Conservation (phyloP, 345 rosid genomes). For the Salix caprea region DNA sequence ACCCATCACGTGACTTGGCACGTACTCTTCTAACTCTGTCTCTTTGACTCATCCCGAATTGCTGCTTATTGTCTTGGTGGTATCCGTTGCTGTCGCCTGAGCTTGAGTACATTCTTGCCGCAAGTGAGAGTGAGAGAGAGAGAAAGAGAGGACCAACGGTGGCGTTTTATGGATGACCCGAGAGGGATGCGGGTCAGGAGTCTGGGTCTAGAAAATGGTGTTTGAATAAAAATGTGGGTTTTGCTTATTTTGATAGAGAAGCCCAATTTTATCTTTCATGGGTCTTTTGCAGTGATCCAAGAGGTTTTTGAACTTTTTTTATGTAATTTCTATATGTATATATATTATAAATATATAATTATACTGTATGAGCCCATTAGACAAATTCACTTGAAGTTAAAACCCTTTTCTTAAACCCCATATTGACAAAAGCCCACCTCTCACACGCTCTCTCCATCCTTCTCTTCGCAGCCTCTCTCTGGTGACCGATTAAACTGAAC, state of each 20-base stretch:
- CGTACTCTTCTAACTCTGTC: constrained; percentile 38
- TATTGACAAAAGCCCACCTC: not conserved
- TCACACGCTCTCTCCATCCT: not conserved
- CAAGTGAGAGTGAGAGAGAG: too few species aligned
- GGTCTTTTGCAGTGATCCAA: too few species aligned
- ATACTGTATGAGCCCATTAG: not conserved
- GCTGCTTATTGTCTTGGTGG: constrained; percentile 47
- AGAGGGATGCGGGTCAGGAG: not conserved
- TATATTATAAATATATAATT: too few species aligned
- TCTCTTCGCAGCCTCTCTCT: not conserved
- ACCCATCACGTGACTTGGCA: constrained; percentile 36
- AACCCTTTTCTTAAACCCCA: constrained; percentile 7
- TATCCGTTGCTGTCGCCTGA: constrained; percentile 51
- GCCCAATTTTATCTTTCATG: too few species aligned
- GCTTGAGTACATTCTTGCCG: constrained; percentile 40
- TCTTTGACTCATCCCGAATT: constrained; percentile 25
- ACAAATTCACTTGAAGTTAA: not conserved
- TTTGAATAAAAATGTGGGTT: too few species aligned
- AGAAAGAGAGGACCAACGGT: not conserved
- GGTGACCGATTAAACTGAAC: too few species aligned
- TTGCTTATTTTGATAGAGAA: too few species aligned
- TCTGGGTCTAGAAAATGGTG: too few species aligned
- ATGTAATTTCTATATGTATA: too few species aligned
- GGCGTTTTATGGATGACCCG: not conserved
- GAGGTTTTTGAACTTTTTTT: too few species aligned